Base-by-base conservation (phyloP, 2,329 filamentous ascomycete species). In the Huntiella savannae region DNA sequence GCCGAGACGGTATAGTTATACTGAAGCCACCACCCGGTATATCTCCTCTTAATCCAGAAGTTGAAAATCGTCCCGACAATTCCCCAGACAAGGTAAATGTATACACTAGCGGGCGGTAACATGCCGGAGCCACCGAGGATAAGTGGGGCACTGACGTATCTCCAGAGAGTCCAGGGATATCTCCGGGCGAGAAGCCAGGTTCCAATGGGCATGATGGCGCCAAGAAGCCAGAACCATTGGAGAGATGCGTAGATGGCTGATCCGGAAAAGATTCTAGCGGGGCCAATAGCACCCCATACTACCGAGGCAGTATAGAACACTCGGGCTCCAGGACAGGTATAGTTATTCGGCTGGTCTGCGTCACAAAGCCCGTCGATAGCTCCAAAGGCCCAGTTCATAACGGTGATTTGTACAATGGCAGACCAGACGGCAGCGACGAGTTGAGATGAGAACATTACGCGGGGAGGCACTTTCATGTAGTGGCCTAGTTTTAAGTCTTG, bases 1-100 rank as follows among this genome's bases (percentile, higher is more conserved):
- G 79, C 79, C 15, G 78, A 82, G 0, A 77, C 74, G 55, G 83
- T 69, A 58, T 84, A 85, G 63, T 85, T 84, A 63, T 82, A 85
- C 58, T 78, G 75, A 59, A 79, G 64, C 80, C 80, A 85, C 80
- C 79, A 84, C 33, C 76, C 79, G 3, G 68, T 71, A 60, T 70
- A 79, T 51, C 71, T 68, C 49, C 75, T 68, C 56, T 73, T 72
- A 56, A 84, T 71, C 53, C 67, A 74, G 54, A 70, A 78, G 60
- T 83, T 82, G 63, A 84, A 84, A 33, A 77, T 52, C 41, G 71
- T 68, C 6, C 80, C 80, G 5, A 80, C 73, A 19, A 74, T 57
- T 3, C 73, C 78, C 80, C 80, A 84, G 55, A 72, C 72, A 39
- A 81, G 70, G 55, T 82, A 85, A 52, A 75, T 82, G 52, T 80